Base-by-base conservation (phyloP, 257 asterid species). In the Solanum chiquidenum region DNA sequence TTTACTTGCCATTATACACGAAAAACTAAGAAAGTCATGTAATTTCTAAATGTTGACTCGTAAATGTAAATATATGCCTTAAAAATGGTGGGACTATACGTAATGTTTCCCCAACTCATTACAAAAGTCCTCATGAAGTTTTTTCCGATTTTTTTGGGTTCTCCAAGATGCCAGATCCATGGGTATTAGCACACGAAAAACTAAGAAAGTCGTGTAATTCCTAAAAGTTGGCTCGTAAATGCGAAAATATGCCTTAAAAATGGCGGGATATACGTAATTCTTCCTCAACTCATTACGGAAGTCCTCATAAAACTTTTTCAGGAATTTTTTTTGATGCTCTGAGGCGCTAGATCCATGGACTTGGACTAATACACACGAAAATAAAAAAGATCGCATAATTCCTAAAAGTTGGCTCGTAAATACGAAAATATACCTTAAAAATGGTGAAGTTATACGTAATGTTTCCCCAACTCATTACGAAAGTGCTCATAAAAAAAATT, bases 371-470 rank as follows among this genome's bases (percentile, higher is more conserved):
- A 52, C 23, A 18, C n/a, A 18, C 9, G 4, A 52, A 52, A 52
- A 52, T 16, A 0, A 49, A 52, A 2, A 52, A 6, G 20, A 0
- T 13, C 0, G 62, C 4, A 0, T 52, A 52, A 52, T 52, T 52
- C 4, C 21, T 16, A 52, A 52, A 52, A 16, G 1, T 52, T 52
- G 9, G 3, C 62, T 52, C 4, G 0, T 52, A 16, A 52, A 52
- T 52, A 0, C 3, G n/a, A 46, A 52, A 52, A 52, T 52, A 52
- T 52, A 3, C 9, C 23, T 16, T 16, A 52, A 52, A 52, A 52
- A 52, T 52, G 9, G 3, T 52, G 62, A 0, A 2, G 4, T 4
- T 16, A 52, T 52, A 18, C 0, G 3, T 52, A 52, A 16, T 52
- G 4, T 9, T 52, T 14, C 3, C 21, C 20, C 60, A 52, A 52